Evolutionary conservation across 2,329 filamentous ascomycete species (phyloP).

Genomic region (Botrytis fabae): DNA sequence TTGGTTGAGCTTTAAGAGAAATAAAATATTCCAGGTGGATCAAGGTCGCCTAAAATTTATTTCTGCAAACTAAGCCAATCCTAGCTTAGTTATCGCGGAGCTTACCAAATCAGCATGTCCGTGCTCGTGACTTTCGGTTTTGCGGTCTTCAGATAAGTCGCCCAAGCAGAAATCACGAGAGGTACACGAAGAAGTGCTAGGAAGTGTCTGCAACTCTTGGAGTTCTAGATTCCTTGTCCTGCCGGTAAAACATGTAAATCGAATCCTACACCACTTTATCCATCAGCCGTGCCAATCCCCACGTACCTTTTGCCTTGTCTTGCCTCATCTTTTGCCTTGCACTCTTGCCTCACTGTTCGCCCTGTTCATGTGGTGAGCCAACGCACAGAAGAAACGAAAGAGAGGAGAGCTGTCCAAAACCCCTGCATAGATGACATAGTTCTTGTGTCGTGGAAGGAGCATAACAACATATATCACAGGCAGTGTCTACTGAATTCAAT

Average conservation of each 20-base stretch:
- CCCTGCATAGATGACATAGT: constrained; percentile 10
- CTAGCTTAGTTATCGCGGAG: constrained; percentile 10
- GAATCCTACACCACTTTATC: not conserved
- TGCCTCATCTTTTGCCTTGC: constrained; percentile 3
- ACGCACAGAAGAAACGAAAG: constrained; percentile 11
- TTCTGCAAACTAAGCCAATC: constrained; percentile 3
- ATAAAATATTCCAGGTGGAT: constrained; percentile 14
- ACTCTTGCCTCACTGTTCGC: constrained; percentile 19
- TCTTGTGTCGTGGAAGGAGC: not conserved
- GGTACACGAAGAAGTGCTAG: not conserved
- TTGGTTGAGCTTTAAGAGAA: constrained; percentile 11
- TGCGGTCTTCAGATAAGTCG: not conserved
- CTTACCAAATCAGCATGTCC: not conserved
- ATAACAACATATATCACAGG: not conserved
- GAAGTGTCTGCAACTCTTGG: not conserved
- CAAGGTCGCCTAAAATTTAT: constrained; percentile 21
- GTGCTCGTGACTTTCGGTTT: not conserved
- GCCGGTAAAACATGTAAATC: not conserved
- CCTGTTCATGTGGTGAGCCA: constrained; percentile 19
- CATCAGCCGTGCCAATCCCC: not conserved
- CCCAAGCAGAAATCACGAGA: not conserved
- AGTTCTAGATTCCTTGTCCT: not conserved
- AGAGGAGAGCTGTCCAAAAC: not conserved
- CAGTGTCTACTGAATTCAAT: not conserved
- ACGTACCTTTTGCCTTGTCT: not conserved